Conservation (phyloP, 1,284 basidiomycete genomes). For the Ustilago cynodontis region DNA sequence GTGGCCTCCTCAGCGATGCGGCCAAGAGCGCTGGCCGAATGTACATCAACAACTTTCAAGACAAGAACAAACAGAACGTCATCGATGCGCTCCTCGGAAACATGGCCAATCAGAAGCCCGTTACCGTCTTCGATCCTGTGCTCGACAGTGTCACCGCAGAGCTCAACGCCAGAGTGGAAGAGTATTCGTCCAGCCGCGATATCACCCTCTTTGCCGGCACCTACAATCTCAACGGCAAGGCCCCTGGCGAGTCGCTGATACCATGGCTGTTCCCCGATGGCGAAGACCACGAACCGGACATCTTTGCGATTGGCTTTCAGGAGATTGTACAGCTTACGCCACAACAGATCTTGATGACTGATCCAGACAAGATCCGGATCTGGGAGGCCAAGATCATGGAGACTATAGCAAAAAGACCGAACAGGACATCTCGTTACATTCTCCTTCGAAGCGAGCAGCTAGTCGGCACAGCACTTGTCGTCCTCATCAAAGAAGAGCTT, state of each 20-base stretch:
- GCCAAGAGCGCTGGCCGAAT: conserved; percentile 84
- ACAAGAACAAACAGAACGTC: conserved; percentile 91
- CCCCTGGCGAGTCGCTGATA: conserved; percentile 82
- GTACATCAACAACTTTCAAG: conserved; percentile 98
- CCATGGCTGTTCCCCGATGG: conserved; percentile 86
- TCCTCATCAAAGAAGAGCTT: conserved; percentile 83
- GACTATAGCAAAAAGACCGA: conserved; percentile 79
- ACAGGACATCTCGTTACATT: conserved; percentile 81
- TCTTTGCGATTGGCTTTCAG: conserved; percentile 79
- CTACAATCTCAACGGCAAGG: conserved; percentile 94
- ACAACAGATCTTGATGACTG: conserved; percentile 90
- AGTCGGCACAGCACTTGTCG: conserved; percentile 91
- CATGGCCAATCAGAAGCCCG: conserved; percentile 85
- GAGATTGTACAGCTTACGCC: conserved; percentile 97
- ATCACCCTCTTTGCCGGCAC: conserved; percentile 87
- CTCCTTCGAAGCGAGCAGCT: conserved; percentile 92
- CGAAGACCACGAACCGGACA: conserved; percentile 68
- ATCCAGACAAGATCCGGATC: conserved; percentile 81
- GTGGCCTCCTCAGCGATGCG: conserved; percentile 81
- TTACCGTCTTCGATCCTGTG: conserved; percentile 92
- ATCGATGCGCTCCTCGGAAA: conserved; percentile 97
- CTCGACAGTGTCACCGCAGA: conserved; percentile 83
- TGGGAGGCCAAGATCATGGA: conserved; percentile 90
- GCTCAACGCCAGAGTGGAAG: conserved; percentile 74
- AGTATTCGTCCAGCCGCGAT: conserved; percentile 85